Conservation (phyloP, 805 yeast species). For the Spathaspora sp. region DNA sequence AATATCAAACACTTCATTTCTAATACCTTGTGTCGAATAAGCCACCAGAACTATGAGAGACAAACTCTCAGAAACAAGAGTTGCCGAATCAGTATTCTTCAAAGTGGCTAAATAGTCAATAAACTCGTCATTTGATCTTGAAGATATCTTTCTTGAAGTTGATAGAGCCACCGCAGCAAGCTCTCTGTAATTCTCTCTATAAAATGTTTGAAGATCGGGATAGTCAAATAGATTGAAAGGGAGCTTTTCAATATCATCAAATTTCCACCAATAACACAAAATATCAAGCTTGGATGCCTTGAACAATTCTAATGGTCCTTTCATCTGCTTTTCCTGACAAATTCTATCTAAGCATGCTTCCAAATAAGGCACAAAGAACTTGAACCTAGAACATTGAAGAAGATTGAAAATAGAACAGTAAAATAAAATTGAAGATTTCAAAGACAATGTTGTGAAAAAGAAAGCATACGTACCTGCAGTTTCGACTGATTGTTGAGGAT, state of each 20-base stretch:
- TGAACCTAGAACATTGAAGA: constrained; percentile 35
- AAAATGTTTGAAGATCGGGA: constrained; percentile 22
- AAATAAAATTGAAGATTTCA: constrained; percentile 24
- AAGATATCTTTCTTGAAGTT: not conserved
- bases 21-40: constrained; percentile 35
- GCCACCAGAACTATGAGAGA: constrained; percentile 42
- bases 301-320: constrained; percentile 20
- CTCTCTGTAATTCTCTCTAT: constrained; percentile 28
- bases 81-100: constrained; percentile 10
- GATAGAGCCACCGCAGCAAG: constrained; percentile 34
- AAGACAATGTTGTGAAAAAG: constrained; percentile 30
- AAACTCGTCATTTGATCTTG: not conserved
- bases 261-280: constrained; percentile 43
- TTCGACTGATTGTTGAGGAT: constrained; percentile 39
- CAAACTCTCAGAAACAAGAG: constrained; percentile 28
- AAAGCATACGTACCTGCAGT: constrained; percentile 32
- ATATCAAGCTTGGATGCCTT: constrained; percentile 28
- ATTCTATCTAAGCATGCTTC: constrained; percentile 19
- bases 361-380: constrained; percentile 27
- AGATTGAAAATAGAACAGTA: constrained; percentile 37
- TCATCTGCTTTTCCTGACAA: constrained; percentile 13
- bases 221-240: constrained; percentile 42
- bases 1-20: constrained; percentile 26
- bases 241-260: constrained; percentile 28
- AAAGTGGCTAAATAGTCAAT: constrained; percentile 12